These are phyloP conservation scores for Rhizoctonia solani DNA, from an alignment of 1,284 basidiomycete genomes.

Conservation along the genomic window DNA sequence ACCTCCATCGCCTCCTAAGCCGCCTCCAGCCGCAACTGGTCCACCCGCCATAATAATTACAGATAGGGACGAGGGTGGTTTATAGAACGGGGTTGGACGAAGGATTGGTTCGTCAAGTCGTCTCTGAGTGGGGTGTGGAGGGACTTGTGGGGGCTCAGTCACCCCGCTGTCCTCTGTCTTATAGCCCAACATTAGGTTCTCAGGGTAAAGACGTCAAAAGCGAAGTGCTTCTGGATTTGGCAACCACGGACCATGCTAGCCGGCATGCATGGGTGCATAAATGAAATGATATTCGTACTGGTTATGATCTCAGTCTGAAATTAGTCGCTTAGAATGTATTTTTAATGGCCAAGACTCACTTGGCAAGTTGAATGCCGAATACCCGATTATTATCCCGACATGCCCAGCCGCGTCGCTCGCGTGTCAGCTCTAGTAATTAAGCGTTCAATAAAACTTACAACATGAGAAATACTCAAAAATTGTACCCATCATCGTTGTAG, in stretches of 20 bases:
- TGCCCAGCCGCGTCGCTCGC: no score
- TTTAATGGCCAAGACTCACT: neutral
- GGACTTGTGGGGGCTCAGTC: neutral
- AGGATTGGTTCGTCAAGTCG: neutral
- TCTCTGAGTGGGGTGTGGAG: neutral
- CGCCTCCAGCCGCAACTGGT: constrained; percentile 31
- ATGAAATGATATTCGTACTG: neutral
- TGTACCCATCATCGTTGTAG: neutral
- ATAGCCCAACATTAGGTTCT: neutral
- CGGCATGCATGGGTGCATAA: neutral
- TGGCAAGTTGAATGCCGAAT: neutral
- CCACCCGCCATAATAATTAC: constrained; percentile 36
- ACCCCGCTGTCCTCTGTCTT: neutral
- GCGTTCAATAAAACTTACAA: no score
- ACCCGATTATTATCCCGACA: no score
- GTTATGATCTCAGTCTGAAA: neutral
- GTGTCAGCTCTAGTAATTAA: no score
- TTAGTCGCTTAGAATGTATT: neutral
- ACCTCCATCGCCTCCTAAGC: constrained; percentile 34
- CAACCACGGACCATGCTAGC: no score
- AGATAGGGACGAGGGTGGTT: neutral
- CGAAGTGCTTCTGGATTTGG: neutral
- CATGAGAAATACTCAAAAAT: constrained; percentile 3
- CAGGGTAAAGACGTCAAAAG: no score
- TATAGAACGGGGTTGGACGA: neutral